These are phyloP conservation scores for Amanita phalloides DNA, from an alignment of 768 basidiomycete species.

Conservation along the genomic window DNA sequence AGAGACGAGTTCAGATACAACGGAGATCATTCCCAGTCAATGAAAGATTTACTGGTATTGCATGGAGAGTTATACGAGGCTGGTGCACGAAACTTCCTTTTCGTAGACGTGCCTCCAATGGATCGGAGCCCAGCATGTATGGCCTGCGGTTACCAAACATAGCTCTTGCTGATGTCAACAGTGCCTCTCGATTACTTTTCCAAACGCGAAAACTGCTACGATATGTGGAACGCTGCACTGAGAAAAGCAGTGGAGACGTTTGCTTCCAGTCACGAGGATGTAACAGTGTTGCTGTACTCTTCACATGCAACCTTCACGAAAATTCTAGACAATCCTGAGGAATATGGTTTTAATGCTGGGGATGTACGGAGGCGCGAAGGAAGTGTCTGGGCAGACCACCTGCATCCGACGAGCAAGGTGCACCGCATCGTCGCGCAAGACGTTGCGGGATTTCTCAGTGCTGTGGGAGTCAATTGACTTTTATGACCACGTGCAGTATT, in stretches of 20 bases:
- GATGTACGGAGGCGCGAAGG: slow-evolving; percentile 25
- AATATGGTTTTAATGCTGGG: slow-evolving; percentile 24
- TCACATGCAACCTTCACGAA: slow-evolving; percentile 33
- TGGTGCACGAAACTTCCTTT: slow-evolving; percentile 45
- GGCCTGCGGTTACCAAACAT: slow-evolving; percentile 1
- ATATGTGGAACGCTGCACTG: slow-evolving; percentile 37
- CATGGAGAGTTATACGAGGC: slow-evolving; percentile 38
- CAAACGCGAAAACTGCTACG: slow-evolving; percentile 2
- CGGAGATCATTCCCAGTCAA: slow-evolving; percentile 11
- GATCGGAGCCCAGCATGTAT: slow-evolving; percentile 34
- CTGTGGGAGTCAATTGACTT: slow-evolving; percentile 3
- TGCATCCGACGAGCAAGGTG: slow-evolving; percentile 43
- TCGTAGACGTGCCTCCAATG: slow-evolving; percentile 51
- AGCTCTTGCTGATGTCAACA: neutral
- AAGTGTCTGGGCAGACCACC: slow-evolving; percentile 36
- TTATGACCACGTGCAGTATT: neutral
- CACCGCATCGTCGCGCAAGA: slow-evolving; percentile 38
- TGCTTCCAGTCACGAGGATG: slow-evolving; percentile 26
- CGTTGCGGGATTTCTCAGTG: slow-evolving; percentile 25
- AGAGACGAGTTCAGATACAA: slow-evolving; percentile 10
- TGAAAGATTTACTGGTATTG: slow-evolving; percentile 27
- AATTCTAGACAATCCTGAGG: slow-evolving; percentile 33
- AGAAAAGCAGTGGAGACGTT: slow-evolving; percentile 23
- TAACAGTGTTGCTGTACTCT: slow-evolving; percentile 39
- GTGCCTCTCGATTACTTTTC: slow-evolving; percentile 1